Evolutionary conservation across 257 asterid genomes (phyloP), one percentile per base, ranked within the genome.

Genomic region (Leptodermis oblonga): DNA sequence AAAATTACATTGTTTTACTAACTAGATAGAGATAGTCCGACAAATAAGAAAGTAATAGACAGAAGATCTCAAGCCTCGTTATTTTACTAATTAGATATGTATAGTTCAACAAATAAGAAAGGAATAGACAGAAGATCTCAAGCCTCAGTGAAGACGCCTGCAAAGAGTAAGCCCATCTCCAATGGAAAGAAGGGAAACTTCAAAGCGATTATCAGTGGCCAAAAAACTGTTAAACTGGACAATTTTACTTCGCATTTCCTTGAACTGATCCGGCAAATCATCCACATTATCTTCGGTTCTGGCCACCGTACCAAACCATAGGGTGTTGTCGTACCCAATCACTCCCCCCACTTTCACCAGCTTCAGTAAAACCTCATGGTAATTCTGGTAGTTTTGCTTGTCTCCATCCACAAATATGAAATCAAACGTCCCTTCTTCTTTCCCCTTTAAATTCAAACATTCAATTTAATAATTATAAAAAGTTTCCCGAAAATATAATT

Each of bases 321-420:
- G 43, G 56, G 90, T 85, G 78, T 85, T 85, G 77, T 86, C 91
- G 67, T 81, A 86, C 8, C 76, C 88, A 33, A 83, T 73, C 1
- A 83, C 68, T 39, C 88, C 88, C 46, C 88, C 88, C 0, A 86
- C 73, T 30, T 75, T 81, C 2, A 86, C 84, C 23, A 83, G 14
- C 51, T 86, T 76, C 63, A 86, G 12, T 13, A 86, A 36, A 31
- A 58, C 1, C 60, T 86, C 91, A 2, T 86, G 91, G 68, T 86
- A 83, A 23, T 82, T 72, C 33, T 77, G 64, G 66, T 86, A 83
- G 72, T 80, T 86, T 13, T 80, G 83, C 56, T 86, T 81, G 54
- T 83, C 87, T 34, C 86, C 88, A 72, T 86, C 91, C 60, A 83
- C 85, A 70, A 86, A 86, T 17, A 83, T 83, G 48, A 79, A 86